These are phyloP conservation scores for Polytolypa hystricis DNA, from an alignment of 2,329 filamentous ascomycete species.

Conservation along the genomic window DNA sequence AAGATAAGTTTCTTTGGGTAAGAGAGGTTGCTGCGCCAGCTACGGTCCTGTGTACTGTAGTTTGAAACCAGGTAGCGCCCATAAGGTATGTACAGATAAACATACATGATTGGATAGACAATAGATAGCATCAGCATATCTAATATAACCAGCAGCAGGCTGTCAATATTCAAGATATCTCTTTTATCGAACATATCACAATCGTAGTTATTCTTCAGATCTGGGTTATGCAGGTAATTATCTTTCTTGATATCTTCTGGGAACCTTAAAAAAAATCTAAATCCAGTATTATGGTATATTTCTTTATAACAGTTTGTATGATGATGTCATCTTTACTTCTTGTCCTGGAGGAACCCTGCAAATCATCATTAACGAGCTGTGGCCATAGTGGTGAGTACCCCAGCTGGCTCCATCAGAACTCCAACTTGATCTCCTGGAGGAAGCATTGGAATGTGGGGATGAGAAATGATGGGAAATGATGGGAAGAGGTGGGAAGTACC, in stretches of 20 bases:
- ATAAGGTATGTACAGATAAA: too few species aligned
- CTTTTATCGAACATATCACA: conserved; percentile 55
- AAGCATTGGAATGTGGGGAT: conserved; percentile 37
- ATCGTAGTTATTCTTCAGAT: conserved; percentile 48
- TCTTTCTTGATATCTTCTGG: conserved; percentile 65
- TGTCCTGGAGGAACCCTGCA: conserved; percentile 45
- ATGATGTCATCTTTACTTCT: conserved; percentile 58
- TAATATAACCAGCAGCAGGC: conserved; percentile 46
- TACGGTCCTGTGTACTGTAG: too few species aligned
- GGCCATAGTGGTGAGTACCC: conserved; percentile 38
- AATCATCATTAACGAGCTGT: conserved; percentile 53
- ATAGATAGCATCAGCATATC: conserved; percentile 57
- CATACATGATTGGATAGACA: conserved; percentile 58
- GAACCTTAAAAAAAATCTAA: conserved; percentile 55
- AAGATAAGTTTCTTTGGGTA: too few species aligned
- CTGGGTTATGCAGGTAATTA: conserved; percentile 60
- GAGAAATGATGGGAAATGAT: not conserved
- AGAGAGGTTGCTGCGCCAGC: too few species aligned
- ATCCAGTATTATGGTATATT: conserved; percentile 61
- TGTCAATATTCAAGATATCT: conserved; percentile 54
- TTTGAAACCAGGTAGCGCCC: too few species aligned
- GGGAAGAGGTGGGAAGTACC: not conserved
- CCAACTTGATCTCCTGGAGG: conserved; percentile 55
- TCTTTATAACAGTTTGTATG: conserved; percentile 62
- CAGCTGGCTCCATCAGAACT: conserved; percentile 47